These are phyloP conservation scores for Aspergillus japonicus DNA, from an alignment of 2,329 filamentous ascomycete genomes.

Conservation along the genomic window DNA sequence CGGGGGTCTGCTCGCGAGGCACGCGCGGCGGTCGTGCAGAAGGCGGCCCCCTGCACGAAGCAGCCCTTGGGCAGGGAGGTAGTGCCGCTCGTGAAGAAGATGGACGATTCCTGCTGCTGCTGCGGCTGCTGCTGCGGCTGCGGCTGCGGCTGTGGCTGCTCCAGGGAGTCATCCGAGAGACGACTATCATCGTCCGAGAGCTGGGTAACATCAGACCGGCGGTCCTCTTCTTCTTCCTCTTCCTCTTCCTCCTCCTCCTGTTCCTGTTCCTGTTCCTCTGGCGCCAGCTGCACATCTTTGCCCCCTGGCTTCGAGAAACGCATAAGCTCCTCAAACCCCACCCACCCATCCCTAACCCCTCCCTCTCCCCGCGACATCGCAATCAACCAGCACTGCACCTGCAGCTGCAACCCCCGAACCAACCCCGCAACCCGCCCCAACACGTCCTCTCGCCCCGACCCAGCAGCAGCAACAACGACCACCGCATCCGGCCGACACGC, in stretches of 20 bases:
- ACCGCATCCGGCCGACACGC: neutral
- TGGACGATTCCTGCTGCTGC: neutral
- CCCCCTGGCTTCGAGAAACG: neutral
- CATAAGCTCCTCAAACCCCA: neutral
- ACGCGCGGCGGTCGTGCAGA: slow-evolving; percentile 10
- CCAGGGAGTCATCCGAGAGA: too few relatives aligned
- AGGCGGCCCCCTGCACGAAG: slow-evolving; percentile 11
- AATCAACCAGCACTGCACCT: neutral
- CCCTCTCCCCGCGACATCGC: neutral
- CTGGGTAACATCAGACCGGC: too few relatives aligned
- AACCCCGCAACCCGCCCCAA: neutral
- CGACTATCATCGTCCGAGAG: too few relatives aligned
- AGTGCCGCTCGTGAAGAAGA: slow-evolving; percentile 22
- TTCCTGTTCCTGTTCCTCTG: too few relatives aligned
- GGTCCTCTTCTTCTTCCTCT: too few relatives aligned
- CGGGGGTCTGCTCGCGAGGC: neutral
- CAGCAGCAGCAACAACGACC: neutral
- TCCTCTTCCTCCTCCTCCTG: too few relatives aligned
- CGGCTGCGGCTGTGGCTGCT: too few relatives aligned
- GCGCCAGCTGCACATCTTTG: too few relatives aligned
- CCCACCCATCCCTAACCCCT: neutral
- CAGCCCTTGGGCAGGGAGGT: slow-evolving; percentile 20
- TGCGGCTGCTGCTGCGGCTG: too few relatives aligned
- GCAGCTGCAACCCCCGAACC: too few relatives aligned
- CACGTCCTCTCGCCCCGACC: neutral